phyloP scores from a whole-genome alignment of 768 basidiomycete genomes.

The Tricholoma sp. region DNA sequence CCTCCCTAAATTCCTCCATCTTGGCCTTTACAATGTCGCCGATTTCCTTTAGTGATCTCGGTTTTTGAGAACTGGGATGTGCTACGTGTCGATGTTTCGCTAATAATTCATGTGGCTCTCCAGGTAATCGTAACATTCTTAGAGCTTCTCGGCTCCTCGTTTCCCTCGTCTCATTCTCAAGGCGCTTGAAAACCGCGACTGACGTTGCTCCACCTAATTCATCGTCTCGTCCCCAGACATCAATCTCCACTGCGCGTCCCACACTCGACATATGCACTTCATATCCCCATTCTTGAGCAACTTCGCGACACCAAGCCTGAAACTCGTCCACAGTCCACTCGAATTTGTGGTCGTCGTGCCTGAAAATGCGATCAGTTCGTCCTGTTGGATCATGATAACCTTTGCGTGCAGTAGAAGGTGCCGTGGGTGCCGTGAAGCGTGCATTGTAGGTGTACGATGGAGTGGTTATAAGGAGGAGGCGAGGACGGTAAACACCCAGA shows the following conservation, averaged over 20 bases:
- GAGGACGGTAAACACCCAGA: constrained; percentile 75
- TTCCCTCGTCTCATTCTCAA: constrained; percentile 33
- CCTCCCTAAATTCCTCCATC: constrained; percentile 52
- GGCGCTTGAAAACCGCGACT: constrained; percentile 56
- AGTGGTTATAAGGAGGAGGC: constrained; percentile 72
- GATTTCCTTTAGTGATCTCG: constrained; percentile 41
- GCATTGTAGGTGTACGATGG: constrained; percentile 83
- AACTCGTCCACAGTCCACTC: constrained; percentile 86
- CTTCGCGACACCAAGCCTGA: constrained; percentile 48
- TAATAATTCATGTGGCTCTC: constrained; percentile 40
- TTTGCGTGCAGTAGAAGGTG: constrained; percentile 33
- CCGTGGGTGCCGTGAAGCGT: constrained; percentile 58
- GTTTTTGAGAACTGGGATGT: constrained; percentile 42
- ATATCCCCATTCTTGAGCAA: constrained; percentile 70
- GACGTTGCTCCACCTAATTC: constrained; percentile 62
- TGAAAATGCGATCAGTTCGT: constrained; percentile 68
- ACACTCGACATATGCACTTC: constrained; percentile 53
- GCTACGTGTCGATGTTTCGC: constrained; percentile 44
- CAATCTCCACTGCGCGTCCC: constrained; percentile 53
- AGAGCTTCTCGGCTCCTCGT: constrained; percentile 31
- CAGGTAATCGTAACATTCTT: constrained; percentile 16
- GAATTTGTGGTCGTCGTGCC: constrained; percentile 83
- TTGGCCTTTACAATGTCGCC: constrained; percentile 40
- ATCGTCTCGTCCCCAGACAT: constrained; percentile 70
- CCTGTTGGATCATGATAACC: constrained; percentile 73